Percentiles rank a stretch among this genome's conserved stretches.
Evolutionary conservation across 345 rosid species (phyloP).

Genomic region (Bruguiera sexangula): DNA sequence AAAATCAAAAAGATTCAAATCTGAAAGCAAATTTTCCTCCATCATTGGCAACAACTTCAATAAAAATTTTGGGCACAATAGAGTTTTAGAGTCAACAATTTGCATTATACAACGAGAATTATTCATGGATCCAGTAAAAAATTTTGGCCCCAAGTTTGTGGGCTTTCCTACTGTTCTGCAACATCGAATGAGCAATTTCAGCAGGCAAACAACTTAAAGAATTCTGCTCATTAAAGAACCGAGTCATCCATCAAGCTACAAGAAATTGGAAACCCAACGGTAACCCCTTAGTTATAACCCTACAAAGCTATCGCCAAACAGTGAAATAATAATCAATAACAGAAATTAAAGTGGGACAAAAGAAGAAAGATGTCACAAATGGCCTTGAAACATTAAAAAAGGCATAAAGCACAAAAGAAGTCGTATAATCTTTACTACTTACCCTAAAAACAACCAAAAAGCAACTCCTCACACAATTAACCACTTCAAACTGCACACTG

Average conservation of each 20-base stretch:
- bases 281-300: not conserved
- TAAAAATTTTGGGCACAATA: too few species aligned
- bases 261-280: not conserved
- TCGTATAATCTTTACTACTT: not conserved
- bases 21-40: too few species aligned
- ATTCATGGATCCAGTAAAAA: too few species aligned
- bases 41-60: too few species aligned
- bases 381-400: not conserved
- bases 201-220: not conserved
- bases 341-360: not conserved
- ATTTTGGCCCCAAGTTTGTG: too few species aligned
- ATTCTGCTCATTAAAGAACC: not conserved
- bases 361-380: not conserved
- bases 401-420: not conserved
- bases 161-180: not conserved
- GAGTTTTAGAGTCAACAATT: too few species aligned
- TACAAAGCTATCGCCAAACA: too few species aligned
- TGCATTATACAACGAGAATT: too few species aligned
- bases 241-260: not conserved
- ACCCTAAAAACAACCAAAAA: slow-evolving; percentile 1
- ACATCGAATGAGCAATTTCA: not conserved
- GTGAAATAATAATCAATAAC: not conserved
- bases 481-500: not conserved
- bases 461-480: not conserved
- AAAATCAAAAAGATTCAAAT: too few species aligned